phyloP scores from a whole-genome alignment of 129 eudicot genomes.

The Flaveria sonorensis region DNA sequence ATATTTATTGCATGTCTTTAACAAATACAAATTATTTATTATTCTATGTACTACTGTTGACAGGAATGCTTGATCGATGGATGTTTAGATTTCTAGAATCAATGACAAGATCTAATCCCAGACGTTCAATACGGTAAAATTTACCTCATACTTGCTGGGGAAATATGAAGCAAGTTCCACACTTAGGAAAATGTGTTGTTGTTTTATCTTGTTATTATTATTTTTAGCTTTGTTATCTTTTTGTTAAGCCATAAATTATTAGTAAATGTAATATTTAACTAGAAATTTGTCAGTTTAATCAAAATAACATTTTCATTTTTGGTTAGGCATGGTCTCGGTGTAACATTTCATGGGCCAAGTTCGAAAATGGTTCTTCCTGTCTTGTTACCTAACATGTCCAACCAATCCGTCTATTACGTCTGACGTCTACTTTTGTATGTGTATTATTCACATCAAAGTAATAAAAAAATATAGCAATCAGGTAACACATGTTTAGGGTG shows the following conservation, averaged over 20 bases:
- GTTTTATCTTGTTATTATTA: constrained; percentile 14
- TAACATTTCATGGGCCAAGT: no score
- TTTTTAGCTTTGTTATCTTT: constrained; percentile 16
- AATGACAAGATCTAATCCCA: constrained; percentile 46
- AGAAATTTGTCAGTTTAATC: constrained; percentile 20
- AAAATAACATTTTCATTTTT: constrained; percentile 9
- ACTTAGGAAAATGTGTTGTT: constrained; percentile 8
- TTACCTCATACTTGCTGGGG: constrained; percentile 20
- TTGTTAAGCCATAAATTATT: constrained; percentile 26
- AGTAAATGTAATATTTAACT: constrained; percentile 24
- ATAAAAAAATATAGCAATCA: no score
- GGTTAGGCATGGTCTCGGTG: constrained; percentile 11
- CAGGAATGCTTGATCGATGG: constrained; percentile 99
- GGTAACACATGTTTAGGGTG: no score
- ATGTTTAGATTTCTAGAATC: constrained; percentile 81
- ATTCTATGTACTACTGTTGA: constrained; percentile 4
- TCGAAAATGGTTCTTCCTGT: no score
- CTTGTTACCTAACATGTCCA: no score
- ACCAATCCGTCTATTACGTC: no score
- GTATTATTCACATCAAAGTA: no score
- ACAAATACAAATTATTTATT: background rate
- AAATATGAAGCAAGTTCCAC: constrained; percentile 26
- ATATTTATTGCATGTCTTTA: background rate
- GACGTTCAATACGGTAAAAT: constrained; percentile 42
- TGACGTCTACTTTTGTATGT: no score